Base-by-base conservation (phyloP, 148 eudicot species). In the Amaranthus palmeri region DNA sequence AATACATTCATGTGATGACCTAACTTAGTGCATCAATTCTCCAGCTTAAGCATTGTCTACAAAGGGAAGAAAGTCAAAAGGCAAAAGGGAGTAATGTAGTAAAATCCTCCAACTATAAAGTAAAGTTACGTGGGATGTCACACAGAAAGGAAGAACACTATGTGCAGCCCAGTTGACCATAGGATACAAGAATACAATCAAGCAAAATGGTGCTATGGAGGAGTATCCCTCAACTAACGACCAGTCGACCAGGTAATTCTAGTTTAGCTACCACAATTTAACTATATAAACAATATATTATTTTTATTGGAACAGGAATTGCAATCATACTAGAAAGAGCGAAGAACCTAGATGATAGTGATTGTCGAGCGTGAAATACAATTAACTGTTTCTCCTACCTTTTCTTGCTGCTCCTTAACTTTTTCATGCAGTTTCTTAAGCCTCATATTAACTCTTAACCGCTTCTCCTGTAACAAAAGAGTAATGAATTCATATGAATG, bases 391-490 rank as follows among this genome's bases (percentile, higher is more conserved):
- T 25, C 36, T 25, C 36, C 36, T 25, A 25, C 36, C 36, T 84
- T 89, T 79, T 89, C 95, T 52, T 89, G 91, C 0, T 89, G 91
- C 74, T 87, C 85, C 79, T 89, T 89, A 40, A 89, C 95, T 79
- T 85, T 85, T 48, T 89, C 91, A 7, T 82, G 95, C 54, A 89
- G 73, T 65, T 81, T 89, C 77, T 84, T 82, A 59, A 89, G 81
- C 72, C 91, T 82, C 95, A 85, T 87, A 61, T 89, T 87, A 63
- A 89, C 91, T 65, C 87, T 85, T 76, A 89, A 67, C 69, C 89
- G 72, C 69, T 89, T 87, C 71, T 89, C 91, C 89, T 89, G 80
- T 40, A 60, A 71, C 68, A 49, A 63, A 11, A 18, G 10, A 71
- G 69, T 62, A 65, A 44, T 17, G 64, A 43, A 61, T 12, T 46